These are phyloP conservation scores for Fraxinus dipetala DNA, from an alignment of 305 asterid species.

Conservation along the genomic window DNA sequence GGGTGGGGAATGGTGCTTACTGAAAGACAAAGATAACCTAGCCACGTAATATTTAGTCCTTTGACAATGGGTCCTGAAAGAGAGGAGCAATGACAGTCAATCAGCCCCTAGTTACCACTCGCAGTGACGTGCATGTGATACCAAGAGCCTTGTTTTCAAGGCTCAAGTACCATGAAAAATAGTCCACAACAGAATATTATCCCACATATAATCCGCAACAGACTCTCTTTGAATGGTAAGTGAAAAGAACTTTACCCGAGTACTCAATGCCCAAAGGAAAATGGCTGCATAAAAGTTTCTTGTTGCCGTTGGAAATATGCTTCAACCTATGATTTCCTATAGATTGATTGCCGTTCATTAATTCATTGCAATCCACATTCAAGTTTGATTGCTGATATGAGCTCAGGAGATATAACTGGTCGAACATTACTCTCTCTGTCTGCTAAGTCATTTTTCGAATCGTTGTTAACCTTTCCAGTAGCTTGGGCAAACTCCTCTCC, in stretches of 20 bases:
- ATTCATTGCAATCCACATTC: slow-evolving; percentile 63
- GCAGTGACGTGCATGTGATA: not conserved
- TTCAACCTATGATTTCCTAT: not conserved
- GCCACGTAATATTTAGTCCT: not conserved
- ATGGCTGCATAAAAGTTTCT: not conserved
- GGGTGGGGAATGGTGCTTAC: not conserved
- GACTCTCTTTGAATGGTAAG: not conserved
- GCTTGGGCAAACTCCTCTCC: slow-evolving; percentile 33
- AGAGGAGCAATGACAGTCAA: not conserved
- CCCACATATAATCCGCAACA: not conserved
- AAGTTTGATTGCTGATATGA: slow-evolving; percentile 68
- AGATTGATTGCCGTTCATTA: slow-evolving; percentile 8
- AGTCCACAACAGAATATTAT: not conserved
- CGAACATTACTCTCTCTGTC: slow-evolving; percentile 28
- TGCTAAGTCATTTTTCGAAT: slow-evolving; percentile 11
- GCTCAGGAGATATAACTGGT: slow-evolving; percentile 59
- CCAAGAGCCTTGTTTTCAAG: not conserved
- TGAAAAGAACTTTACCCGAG: not conserved
- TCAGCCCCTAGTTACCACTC: not conserved
- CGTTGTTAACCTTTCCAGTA: slow-evolving; percentile 16
- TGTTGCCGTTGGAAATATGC: not conserved
- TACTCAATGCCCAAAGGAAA: not conserved
- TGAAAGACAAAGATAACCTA: not conserved
- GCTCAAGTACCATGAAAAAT: not conserved
- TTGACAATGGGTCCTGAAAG: not conserved